phyloP scores from a whole-genome alignment of 495 filamentous ascomycete genomes.

The Lasiosphaeris hirsuta region DNA sequence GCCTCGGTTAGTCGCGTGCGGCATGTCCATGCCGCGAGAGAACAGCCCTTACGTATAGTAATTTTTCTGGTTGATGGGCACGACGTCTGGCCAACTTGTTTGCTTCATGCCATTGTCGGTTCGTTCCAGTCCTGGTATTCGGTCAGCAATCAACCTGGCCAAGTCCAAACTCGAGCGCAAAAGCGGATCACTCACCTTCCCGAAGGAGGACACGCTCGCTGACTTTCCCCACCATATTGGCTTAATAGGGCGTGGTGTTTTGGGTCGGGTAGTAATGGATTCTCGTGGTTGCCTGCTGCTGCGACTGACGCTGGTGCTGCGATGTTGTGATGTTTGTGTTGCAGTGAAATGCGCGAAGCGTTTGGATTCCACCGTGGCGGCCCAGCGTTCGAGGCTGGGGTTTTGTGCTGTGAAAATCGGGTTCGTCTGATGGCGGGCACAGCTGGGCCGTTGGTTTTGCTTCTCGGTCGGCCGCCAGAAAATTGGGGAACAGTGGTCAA shows the following conservation, averaged over 20 bases:
- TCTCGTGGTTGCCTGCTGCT: background rate
- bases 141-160: conserved; percentile 9
- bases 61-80: conserved; percentile 97
- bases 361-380: no score
- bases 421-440: background rate
- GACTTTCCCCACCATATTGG: conserved; percentile 50
- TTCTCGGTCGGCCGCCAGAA: background rate
- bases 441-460: background rate
- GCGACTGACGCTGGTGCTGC: background rate
- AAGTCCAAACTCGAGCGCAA: background rate
- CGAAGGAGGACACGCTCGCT: conserved; percentile 51
- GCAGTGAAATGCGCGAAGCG: no score
- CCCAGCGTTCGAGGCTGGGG: background rate
- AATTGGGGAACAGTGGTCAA: conserved; percentile 1
- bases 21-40: background rate
- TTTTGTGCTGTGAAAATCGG: background rate
- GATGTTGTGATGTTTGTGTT: no score
- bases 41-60: conserved; percentile 81
- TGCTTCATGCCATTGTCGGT: conserved; percentile 97
- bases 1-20: conserved; percentile 18
- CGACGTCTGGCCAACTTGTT: conserved; percentile 87
- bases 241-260: background rate
- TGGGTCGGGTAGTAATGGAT: background rate
- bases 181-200: conserved; percentile 38
- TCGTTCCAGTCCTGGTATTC: conserved; percentile 74